These are phyloP conservation scores for Citrus trifoliata DNA, from an alignment of 345 rosid genomes.

Conservation along the genomic window DNA sequence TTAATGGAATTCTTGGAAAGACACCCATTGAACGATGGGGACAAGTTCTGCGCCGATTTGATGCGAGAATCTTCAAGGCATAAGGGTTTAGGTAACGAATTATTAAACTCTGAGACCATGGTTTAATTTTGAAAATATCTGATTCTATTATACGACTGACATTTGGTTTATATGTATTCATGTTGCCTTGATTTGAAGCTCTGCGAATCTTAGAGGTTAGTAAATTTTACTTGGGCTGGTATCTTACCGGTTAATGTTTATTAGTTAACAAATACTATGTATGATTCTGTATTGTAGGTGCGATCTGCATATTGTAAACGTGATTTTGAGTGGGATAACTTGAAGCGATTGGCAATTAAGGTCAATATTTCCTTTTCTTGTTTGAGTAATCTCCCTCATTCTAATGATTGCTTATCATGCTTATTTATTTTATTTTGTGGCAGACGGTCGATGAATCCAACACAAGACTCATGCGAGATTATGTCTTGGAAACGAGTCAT, in stretches of 20 bases:
- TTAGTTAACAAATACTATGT: background rate
- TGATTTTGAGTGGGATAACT: slow-evolving; percentile 91
- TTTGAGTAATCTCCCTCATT: background rate
- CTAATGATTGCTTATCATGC: background rate
- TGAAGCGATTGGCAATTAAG: slow-evolving; percentile 52
- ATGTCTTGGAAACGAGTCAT: slow-evolving; percentile 61
- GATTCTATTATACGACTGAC: background rate
- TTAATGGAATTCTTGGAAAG: slow-evolving; percentile 52
- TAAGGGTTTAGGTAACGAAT: slow-evolving; percentile 50
- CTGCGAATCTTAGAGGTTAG: slow-evolving; percentile 75
- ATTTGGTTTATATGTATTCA: background rate
- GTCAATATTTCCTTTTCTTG: slow-evolving; percentile 18
- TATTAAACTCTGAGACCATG: no score
- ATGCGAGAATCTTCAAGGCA: slow-evolving; percentile 82
- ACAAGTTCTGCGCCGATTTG: slow-evolving; percentile 62
- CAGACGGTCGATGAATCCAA: slow-evolving; percentile 63
- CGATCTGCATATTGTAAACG: slow-evolving; percentile 74
- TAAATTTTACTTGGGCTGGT: background rate
- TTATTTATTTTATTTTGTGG: background rate
- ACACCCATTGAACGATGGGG: slow-evolving; percentile 75
- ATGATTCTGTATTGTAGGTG: slow-evolving; percentile 38
- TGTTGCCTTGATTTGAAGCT: slow-evolving; percentile 35
- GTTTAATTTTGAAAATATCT: background rate
- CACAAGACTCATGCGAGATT: slow-evolving; percentile 78
- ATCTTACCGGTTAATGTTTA: background rate